phyloP scores from a whole-genome alignment of 1,284 basidiomycete species.

The Flammula alnicola region DNA sequence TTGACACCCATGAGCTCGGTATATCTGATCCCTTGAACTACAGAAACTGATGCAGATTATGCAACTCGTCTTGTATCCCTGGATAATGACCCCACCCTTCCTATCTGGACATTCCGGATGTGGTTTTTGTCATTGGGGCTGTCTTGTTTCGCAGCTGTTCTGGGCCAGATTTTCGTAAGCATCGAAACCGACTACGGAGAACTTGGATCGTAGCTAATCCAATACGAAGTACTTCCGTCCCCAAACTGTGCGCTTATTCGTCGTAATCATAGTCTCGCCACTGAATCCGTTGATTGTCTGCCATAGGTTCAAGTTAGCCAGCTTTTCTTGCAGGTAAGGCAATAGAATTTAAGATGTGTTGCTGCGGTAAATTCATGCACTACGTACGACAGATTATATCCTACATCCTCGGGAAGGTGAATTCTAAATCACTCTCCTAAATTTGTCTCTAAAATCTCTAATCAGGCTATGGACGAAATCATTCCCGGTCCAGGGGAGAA shows the following conservation, averaged over 20 bases:
- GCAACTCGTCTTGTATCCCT: slow-evolving; percentile 55
- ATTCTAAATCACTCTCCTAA: not conserved
- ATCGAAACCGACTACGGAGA: too few relatives aligned
- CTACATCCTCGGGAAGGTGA: slow-evolving; percentile 41
- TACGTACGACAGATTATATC: slow-evolving; percentile 49
- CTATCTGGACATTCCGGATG: slow-evolving; percentile 48
- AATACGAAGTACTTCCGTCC: slow-evolving; percentile 47
- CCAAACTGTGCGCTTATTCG: slow-evolving; percentile 51
- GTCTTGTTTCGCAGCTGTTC: slow-evolving; percentile 58
- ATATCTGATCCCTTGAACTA: not conserved
- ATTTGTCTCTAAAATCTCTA: slow-evolving; percentile 29
- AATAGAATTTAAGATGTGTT: too few relatives aligned
- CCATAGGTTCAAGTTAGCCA: slow-evolving; percentile 45
- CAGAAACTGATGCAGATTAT: slow-evolving; percentile 49
- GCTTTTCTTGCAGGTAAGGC: slow-evolving; percentile 57
- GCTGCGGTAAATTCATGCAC: not conserved
- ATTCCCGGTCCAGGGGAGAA: slow-evolving; percentile 49
- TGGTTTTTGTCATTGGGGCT: slow-evolving; percentile 54
- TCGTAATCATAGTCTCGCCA: too few relatives aligned
- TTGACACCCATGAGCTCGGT: not conserved
- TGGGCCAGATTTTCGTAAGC: slow-evolving; percentile 62
- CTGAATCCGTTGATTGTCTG: not conserved
- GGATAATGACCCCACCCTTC: slow-evolving; percentile 62
- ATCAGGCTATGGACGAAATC: slow-evolving; percentile 47
- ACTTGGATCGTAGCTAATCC: too few relatives aligned